Evolutionary conservation across 2,329 filamentous ascomycete genomes (phyloP), one percentile per base, ranked within the genome.

Genomic region (Huntiella abstrusa): DNA sequence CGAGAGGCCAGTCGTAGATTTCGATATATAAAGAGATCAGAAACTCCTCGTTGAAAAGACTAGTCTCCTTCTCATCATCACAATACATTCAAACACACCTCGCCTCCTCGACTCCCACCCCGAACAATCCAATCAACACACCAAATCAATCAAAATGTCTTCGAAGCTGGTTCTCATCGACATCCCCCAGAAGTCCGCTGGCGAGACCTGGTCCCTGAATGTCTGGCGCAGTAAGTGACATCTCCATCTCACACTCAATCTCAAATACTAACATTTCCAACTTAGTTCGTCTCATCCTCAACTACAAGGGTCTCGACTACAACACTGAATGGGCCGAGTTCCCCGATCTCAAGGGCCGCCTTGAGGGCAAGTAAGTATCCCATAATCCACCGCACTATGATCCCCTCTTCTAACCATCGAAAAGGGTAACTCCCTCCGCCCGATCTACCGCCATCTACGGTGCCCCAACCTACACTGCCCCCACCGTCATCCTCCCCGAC

Each of bases 291-390:
- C 60, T 83, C 48, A 56, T 70, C 2, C 61, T 84, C 38, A 83
- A 83, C 61, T 81, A 69, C 62, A 84, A 84, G 57, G 64, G 64
- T 1, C 57, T 83, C 12, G 66, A 74, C 41, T 84, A 83, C 62
- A 67, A 69, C 55, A 83, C 78, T 0, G 64, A 77, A 66, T 83
- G 77, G 76, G 22, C 76, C 12, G 76, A 82, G 55, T 83, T 80
- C 52, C 78, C 77, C 1, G 71, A 82, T 34, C 65, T 85, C 51
- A 68, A 64, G 48, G 59, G 71, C 1, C 69, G 58, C 2, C 61
- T 83, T 43, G 63, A 71, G 53, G 62, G 66, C 28, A 64, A 74
- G 73, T 75, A 54, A 53, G 66, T 58, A 19, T 33, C 12, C 17
- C n/a, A 16, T 19, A 4, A n/a, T 44, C 41, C 11, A 28, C 3